These are phyloP conservation scores for Pythium coloratum DNA, from an alignment of 352 stramenopile species.

Conservation along the genomic window DNA sequence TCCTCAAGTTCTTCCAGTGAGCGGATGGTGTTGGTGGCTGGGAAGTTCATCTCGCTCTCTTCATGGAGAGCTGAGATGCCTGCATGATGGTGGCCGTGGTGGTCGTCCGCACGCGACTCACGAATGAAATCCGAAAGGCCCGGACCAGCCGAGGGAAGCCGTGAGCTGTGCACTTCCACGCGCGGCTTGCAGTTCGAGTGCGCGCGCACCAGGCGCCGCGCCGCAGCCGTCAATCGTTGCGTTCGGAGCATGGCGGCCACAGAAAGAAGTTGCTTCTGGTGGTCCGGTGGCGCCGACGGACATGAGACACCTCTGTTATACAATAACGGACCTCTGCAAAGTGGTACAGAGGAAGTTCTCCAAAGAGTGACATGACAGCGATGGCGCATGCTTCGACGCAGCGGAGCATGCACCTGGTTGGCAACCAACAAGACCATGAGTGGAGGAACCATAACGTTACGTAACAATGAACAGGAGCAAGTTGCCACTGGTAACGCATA, in stretches of 20 bases:
- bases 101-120: constrained; percentile 34
- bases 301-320: constrained; percentile 16
- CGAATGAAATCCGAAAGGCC: constrained; percentile 76
- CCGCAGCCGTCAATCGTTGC: constrained; percentile 18
- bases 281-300: not conserved
- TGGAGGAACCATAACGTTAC: too few species aligned
- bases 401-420: too few species aligned
- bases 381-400: too few species aligned
- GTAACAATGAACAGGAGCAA: too few species aligned
- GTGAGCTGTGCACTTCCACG: constrained; percentile 42
- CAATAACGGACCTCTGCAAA: constrained; percentile 6
- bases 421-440: too few species aligned
- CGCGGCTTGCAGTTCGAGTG: constrained; percentile 36
- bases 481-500: too few species aligned
- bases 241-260: constrained; percentile 17
- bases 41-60: constrained; percentile 81
- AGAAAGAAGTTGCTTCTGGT: constrained; percentile 21
- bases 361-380: too few species aligned
- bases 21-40: constrained; percentile 36
- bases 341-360: not conserved
- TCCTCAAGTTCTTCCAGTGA: constrained; percentile 62
- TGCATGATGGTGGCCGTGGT: constrained; percentile 30
- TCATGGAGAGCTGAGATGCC: constrained; percentile 31
- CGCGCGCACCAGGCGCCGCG: constrained; percentile 22
- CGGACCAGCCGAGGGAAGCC: constrained; percentile 44